A percentile compares a stretch with the other conserved stretches of the same genome.
These are phyloP conservation scores for Apiospora malaysiana DNA, from an alignment of 2,329 filamentous ascomycete species.

Conservation along the genomic window DNA sequence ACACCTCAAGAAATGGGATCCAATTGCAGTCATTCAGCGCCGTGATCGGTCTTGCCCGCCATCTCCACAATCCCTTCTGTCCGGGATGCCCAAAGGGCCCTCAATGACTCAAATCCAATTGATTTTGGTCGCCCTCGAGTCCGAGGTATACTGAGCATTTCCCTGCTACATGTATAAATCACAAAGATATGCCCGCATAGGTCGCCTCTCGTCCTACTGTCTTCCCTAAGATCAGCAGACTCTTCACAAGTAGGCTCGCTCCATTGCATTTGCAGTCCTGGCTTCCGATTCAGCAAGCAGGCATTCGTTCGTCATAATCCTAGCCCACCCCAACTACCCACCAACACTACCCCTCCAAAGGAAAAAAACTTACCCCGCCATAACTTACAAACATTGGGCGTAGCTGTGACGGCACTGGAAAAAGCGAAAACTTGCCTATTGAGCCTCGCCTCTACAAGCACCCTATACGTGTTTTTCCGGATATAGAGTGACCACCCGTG, in stretches of 20 bases:
- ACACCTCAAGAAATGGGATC: background rate
- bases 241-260: background rate
- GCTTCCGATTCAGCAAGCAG: background rate
- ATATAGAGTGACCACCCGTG: constrained; percentile 21
- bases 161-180: constrained; percentile 1
- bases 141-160: background rate
- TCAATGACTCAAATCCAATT: constrained; percentile 4
- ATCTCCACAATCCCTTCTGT: background rate
- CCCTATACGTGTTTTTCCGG: constrained; percentile 2
- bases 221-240: background rate
- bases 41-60: constrained; percentile 13
- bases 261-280: background rate
- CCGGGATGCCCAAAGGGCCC: background rate
- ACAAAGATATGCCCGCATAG: background rate
- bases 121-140: background rate
- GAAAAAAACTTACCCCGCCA: constrained; percentile 17
- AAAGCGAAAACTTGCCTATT: no score
- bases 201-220: background rate
- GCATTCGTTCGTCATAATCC: constrained; percentile 9
- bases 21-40: constrained; percentile 13
- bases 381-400: background rate
- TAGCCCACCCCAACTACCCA: constrained; percentile 1
- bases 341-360: constrained; percentile 14
- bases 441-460: constrained; percentile 4
- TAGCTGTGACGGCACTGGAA: background rate